phyloP scores from a whole-genome alignment of 257 asterid species.

The Primulina eburnea region DNA sequence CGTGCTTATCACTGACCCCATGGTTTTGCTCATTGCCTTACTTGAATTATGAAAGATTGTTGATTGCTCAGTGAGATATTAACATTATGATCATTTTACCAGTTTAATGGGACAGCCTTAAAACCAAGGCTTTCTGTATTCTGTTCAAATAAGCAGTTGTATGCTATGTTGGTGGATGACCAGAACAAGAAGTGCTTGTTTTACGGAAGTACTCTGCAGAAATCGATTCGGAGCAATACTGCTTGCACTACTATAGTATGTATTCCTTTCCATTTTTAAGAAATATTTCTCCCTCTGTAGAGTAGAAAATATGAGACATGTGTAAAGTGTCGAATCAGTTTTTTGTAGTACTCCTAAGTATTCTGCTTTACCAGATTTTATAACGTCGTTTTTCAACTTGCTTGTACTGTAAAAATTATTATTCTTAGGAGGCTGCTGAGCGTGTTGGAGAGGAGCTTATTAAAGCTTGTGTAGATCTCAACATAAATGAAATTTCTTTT shows the following conservation, averaged over 20 bases:
- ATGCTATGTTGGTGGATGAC: slow-evolving; percentile 80
- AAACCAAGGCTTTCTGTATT: slow-evolving; percentile 88
- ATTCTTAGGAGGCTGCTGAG: slow-evolving; percentile 72
- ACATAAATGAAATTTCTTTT: slow-evolving; percentile 59
- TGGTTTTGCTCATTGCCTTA: no score
- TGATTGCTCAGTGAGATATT: not conserved
- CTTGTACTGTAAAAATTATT: not conserved
- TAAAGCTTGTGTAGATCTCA: slow-evolving; percentile 66
- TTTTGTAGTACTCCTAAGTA: not conserved
- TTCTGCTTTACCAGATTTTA: not conserved
- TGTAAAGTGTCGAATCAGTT: not conserved
- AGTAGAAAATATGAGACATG: not conserved
- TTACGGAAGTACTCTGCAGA: slow-evolving; percentile 75
- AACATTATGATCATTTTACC: slow-evolving; percentile 16
- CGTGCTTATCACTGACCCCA: no score
- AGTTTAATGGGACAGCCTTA: slow-evolving; percentile 73
- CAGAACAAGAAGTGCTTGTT: slow-evolving; percentile 74
- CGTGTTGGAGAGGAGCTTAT: slow-evolving; percentile 78
- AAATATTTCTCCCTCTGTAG: not conserved
- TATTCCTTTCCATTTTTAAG: not conserved
- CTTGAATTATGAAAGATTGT: not conserved
- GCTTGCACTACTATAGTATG: slow-evolving; percentile 63
- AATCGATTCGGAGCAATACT: slow-evolving; percentile 52
- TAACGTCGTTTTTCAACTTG: not conserved
- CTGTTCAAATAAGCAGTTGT: slow-evolving; percentile 77